These are phyloP conservation scores for Phellopilus nigrolimitatus DNA, from an alignment of 1,284 basidiomycete genomes.

Conservation along the genomic window DNA sequence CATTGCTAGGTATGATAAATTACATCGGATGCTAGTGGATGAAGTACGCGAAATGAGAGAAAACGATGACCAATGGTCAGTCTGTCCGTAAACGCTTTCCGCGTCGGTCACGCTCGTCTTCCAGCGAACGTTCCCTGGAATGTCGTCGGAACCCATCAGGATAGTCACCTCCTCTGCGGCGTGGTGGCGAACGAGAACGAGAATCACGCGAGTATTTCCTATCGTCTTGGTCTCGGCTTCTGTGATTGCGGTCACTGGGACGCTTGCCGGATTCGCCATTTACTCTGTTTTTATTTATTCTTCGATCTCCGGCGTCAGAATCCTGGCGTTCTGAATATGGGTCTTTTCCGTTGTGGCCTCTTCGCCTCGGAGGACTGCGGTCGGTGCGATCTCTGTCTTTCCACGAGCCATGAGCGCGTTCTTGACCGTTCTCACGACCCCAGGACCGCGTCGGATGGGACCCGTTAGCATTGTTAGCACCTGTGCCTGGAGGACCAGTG, in stretches of 20 bases:
- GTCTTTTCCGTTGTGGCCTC: conserved; percentile 25
- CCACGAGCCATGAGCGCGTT: conserved; percentile 22
- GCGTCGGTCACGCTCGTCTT: conserved; percentile 29
- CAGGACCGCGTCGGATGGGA: conserved; percentile 42
- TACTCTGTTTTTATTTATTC: conserved; percentile 10
- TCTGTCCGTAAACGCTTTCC: conserved; percentile 32
- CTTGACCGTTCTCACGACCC: conserved; percentile 37
- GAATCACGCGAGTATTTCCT: conserved; percentile 20
- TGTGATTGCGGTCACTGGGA: conserved; percentile 22
- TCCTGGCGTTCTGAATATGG: conserved; percentile 23
- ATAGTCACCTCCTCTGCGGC: conserved; percentile 6
- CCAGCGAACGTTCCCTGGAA: conserved; percentile 40
- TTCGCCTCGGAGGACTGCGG: conserved; percentile 7
- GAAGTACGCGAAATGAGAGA: neutral
- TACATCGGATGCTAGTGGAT: neutral
- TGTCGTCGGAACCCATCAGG: conserved; percentile 28
- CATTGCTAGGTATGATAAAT: neutral
- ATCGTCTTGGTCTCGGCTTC: conserved; percentile 17
- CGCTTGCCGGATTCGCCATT: conserved; percentile 14
- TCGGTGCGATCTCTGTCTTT: conserved; percentile 23
- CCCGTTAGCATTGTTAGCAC: conserved; percentile 35
- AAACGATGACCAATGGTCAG: neutral
- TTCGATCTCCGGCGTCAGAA: conserved; percentile 17
- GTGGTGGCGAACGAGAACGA: conserved; percentile 31
- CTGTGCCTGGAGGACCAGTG: conserved; percentile 39